Evolutionary conservation across 1,139 yeast genomes (phyloP), one percentile per base, ranked within the genome.

Genomic region (Insectozyma bohioensis): DNA sequence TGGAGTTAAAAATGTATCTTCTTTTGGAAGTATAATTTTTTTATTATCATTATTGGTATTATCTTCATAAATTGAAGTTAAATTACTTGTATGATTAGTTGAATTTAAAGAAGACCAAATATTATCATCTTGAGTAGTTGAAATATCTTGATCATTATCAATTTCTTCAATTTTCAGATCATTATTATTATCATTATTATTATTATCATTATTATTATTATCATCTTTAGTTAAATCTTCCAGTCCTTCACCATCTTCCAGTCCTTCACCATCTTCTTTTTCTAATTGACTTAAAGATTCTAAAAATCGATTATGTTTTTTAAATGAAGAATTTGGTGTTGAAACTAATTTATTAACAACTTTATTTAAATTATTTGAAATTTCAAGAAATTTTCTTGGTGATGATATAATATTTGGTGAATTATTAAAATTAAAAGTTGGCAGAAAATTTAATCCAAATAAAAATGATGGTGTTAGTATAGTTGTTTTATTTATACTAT

Each of bases 361-460:
- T 20, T 28, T 33, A 30, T 41, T 47, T 32, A 57, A 40, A 28
- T 45, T 49, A 27, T 50, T 51, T 4, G 58, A 47, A 8, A 42
- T 47, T n/a, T 13, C 17, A 5, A 65, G 55, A 36, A 64, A 57
- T 31, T 61, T 47, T 35, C 60, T 67, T 1, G 73, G 72, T n/a
- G 72, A 63, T 8, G 33, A 18, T 21, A 20, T 13, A 6, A 51
- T 48, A 20, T 60, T 47, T 26, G 74, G 72, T 4, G 72, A 60
- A 33, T 58, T 54, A 43, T n/a, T n/a, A n/a, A 67, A 63, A 30
- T 58, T 63, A 46, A 67, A 66, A 5, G 71, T 61, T 4, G 75
- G 74, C 69, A 63, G 70, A 40, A 67, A 65, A 26, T 63, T 65
- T 21, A 67, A 45, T 5, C 72, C 71, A 43, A 67, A 65, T 23